A percentile compares a stretch with the other conserved stretches of the same genome.
Conservation (phyloP, 2,329 filamentous ascomycete genomes). For the Myriosclerotinia scirpicola region DNA sequence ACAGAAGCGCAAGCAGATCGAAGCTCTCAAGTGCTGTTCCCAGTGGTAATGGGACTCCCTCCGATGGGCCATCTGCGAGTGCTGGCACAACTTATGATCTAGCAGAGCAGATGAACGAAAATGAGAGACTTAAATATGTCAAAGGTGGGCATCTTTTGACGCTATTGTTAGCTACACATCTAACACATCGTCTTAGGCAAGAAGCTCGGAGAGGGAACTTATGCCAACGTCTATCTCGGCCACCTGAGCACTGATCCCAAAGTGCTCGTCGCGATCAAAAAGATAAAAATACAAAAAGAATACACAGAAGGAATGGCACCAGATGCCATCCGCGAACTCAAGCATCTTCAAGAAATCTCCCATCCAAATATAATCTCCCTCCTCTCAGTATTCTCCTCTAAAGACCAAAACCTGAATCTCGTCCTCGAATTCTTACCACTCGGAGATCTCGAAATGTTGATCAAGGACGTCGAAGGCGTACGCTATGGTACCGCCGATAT, state of each 20-base stretch:
- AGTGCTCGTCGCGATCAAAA: slow-evolving; percentile 84
- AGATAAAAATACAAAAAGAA: slow-evolving; percentile 83
- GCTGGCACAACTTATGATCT: slow-evolving; percentile 49
- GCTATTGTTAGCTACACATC: slow-evolving; percentile 11
- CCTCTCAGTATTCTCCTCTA: slow-evolving; percentile 89
- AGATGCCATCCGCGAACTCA: slow-evolving; percentile 93
- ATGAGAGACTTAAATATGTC: slow-evolving; percentile 83
- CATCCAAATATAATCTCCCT: slow-evolving; percentile 96
- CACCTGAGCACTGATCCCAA: slow-evolving; percentile 72
- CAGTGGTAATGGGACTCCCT: slow-evolving; percentile 29
- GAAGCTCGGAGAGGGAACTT: slow-evolving; percentile 94
- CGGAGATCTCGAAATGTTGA: slow-evolving; percentile 94
- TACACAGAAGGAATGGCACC: slow-evolving; percentile 90
- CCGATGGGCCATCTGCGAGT: slow-evolving; percentile 25
- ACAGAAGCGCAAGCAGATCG: slow-evolving; percentile 21
- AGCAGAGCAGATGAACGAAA: slow-evolving; percentile 80
- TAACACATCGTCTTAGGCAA: slow-evolving; percentile 56
- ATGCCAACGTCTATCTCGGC: slow-evolving; percentile 91
- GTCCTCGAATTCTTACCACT: slow-evolving; percentile 91
- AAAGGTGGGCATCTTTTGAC: slow-evolving; percentile 57
- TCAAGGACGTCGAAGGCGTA: slow-evolving; percentile 76
- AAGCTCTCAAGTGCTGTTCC: slow-evolving; percentile 23
- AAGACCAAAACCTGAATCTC: slow-evolving; percentile 93
- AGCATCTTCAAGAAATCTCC: slow-evolving; percentile 88
- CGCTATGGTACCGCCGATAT: slow-evolving; percentile 86